Conservation (phyloP, 1,284 basidiomycete species). For the Uromyces viciae-fabae region DNA sequence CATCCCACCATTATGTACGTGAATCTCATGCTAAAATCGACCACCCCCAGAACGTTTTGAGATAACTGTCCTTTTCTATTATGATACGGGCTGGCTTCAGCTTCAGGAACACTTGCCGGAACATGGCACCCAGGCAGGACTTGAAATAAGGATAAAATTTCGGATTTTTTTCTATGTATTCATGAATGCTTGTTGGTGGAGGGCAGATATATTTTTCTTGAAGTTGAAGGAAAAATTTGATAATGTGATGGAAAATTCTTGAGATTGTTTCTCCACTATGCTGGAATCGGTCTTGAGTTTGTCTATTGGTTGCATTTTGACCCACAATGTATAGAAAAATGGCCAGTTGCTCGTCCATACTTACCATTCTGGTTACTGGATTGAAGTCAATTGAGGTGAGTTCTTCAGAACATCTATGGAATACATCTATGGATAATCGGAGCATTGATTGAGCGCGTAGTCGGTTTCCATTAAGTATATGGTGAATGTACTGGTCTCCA, state of each 20-base stretch:
- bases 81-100: conserved; percentile 49
- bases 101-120: conserved; percentile 53
- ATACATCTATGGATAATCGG: background rate
- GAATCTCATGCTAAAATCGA: conserved; percentile 54
- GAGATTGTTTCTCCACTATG: conserved; percentile 47
- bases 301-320: background rate
- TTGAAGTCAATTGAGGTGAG: background rate
- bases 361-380: background rate
- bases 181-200: background rate
- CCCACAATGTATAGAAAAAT: conserved; percentile 11
- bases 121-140: conserved; percentile 56
- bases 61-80: conserved; percentile 56
- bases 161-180: conserved; percentile 49
- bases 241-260: conserved; percentile 24
- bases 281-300: conserved; percentile 46
- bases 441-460: conserved; percentile 1
- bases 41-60: conserved; percentile 55
- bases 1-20: conserved; percentile 55
- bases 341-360: background rate
- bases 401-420: background rate
- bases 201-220: conserved; percentile 42
- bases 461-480: background rate
- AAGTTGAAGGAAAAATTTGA: background rate
- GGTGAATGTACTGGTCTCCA: background rate
- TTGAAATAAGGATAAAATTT: conserved; percentile 57